A percentile compares a stretch with the other conserved stretches of the same genome.
phyloP scores from a whole-genome alignment of 2,329 filamentous ascomycete species.

The Hypomyces rosellus region DNA sequence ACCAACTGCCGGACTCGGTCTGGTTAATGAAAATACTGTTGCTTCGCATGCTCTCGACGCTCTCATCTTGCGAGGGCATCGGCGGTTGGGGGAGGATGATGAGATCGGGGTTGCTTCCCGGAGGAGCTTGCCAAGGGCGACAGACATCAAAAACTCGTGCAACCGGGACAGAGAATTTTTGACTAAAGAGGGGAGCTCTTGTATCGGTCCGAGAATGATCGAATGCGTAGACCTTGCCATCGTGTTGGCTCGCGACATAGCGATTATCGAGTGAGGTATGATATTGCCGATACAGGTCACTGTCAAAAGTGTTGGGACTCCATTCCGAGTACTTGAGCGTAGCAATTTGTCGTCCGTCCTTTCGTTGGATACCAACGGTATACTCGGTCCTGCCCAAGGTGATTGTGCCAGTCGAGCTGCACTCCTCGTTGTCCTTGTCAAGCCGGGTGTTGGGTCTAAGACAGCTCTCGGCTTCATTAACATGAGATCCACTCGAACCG shows the following conservation, averaged over 20 bases:
- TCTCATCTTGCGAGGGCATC: constrained; percentile 50
- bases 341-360: constrained; percentile 69
- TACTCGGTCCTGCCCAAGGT: constrained; percentile 86
- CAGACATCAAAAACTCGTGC: constrained; percentile 86
- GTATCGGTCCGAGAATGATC: constrained; percentile 54
- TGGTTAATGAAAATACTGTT: constrained; percentile 78
- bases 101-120: constrained; percentile 64
- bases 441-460: constrained; percentile 60
- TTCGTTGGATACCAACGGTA: constrained; percentile 75
- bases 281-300: constrained; percentile 81
- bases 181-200: constrained; percentile 55
- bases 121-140: constrained; percentile 58
- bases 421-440: constrained; percentile 65
- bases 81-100: constrained; percentile 81
- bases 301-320: constrained; percentile 86
- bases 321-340: constrained; percentile 92
- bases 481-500: constrained; percentile 62
- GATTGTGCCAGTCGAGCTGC: constrained; percentile 71
- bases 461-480: constrained; percentile 69
- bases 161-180: constrained; percentile 69
- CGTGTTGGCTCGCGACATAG: constrained; percentile 81
- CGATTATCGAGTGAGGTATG: constrained; percentile 72
- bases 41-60: constrained; percentile 45
- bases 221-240: constrained; percentile 77
- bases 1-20: constrained; percentile 85